phyloP scores from a whole-genome alignment of 805 yeast species.

The Kodamaea hsintzibuensis region DNA sequence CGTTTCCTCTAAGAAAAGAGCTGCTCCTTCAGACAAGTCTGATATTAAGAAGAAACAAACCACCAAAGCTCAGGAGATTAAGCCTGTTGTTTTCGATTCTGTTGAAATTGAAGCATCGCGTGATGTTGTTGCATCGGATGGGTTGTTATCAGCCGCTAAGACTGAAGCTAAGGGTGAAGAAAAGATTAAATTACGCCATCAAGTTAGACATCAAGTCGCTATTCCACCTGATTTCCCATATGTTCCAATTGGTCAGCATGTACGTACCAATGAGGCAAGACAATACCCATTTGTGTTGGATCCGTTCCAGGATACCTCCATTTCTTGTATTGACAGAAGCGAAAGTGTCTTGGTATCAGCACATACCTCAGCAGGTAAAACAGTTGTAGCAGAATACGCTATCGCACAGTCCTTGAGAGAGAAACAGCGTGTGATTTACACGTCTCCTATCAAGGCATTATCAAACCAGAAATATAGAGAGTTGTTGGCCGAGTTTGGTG shows the following conservation, averaged over 20 bases:
- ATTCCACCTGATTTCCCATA: conserved; percentile 90
- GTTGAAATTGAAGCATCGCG: conserved; percentile 87
- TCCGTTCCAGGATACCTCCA: conserved; percentile 96
- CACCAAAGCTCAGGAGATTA: conserved; percentile 36
- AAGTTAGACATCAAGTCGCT: conserved; percentile 97
- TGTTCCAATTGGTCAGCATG: conserved; percentile 84
- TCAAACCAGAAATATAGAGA: conserved; percentile 95
- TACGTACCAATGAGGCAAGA: conserved; percentile 75
- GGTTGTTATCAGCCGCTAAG: conserved; percentile 42
- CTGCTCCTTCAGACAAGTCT: background rate
- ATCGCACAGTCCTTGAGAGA: conserved; percentile 92
- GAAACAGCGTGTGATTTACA: conserved; percentile 91
- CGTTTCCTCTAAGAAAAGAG: conserved; percentile 25
- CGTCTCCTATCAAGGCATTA: conserved; percentile 93
- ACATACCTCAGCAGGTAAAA: conserved; percentile 96
- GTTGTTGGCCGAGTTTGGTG: conserved; percentile 87
- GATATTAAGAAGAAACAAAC: conserved; percentile 13
- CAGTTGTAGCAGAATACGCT: conserved; percentile 96
- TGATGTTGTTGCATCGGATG: conserved; percentile 82
- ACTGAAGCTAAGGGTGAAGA: conserved; percentile 28
- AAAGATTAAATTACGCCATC: conserved; percentile 76
- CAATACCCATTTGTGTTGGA: conserved; percentile 90
- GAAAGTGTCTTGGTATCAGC: conserved; percentile 97
- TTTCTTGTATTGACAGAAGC: conserved; percentile 91
- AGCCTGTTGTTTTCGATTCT: conserved; percentile 81